Conservation (phyloP, 768 basidiomycete genomes). For the Lentinula sp. region DNA sequence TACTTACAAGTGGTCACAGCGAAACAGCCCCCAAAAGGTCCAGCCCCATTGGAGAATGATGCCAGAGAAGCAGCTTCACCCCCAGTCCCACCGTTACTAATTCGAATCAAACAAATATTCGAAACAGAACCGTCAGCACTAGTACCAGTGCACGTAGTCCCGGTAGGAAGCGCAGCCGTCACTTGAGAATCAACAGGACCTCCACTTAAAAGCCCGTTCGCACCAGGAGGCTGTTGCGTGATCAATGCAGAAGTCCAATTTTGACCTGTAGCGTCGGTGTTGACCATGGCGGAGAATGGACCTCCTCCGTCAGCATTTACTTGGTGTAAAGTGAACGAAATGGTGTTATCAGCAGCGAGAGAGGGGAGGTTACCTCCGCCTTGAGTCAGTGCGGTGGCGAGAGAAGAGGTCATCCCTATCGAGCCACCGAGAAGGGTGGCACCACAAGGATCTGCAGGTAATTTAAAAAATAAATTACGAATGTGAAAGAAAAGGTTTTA, state of each 20-base stretch:
- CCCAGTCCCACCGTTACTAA: slow-evolving; percentile 23
- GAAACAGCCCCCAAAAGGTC: slow-evolving; percentile 25
- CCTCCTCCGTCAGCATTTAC: slow-evolving; percentile 25
- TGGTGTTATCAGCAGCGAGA: slow-evolving; percentile 14
- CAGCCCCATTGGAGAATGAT: slow-evolving; percentile 19
- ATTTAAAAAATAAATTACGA: neutral
- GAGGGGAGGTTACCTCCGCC: slow-evolving; percentile 17
- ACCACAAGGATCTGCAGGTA: slow-evolving; percentile 15
- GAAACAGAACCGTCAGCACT: slow-evolving; percentile 14
- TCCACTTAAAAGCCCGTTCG: slow-evolving; percentile 16
- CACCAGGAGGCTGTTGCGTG: slow-evolving; percentile 18
- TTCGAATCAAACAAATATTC: slow-evolving; percentile 26
- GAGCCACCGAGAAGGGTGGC: slow-evolving; percentile 17
- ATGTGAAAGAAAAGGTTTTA: neutral
- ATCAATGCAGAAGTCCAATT: slow-evolving; percentile 16
- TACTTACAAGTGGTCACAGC: slow-evolving; percentile 9
- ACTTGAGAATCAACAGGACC: slow-evolving; percentile 18
- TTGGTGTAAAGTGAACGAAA: slow-evolving; percentile 19
- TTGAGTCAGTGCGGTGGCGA: slow-evolving; percentile 10
- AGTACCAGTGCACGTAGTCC: slow-evolving; percentile 25
- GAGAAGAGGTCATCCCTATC: slow-evolving; percentile 14
- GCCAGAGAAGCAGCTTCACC: neutral
- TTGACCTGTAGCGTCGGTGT: slow-evolving; percentile 19
- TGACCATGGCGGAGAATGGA: slow-evolving; percentile 19
- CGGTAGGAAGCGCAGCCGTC: slow-evolving; percentile 22